Evolutionary conservation across 2,329 filamentous ascomycete genomes (phyloP), one percentile per base, ranked within the genome.

Genomic region (Lachnellula cervina): DNA sequence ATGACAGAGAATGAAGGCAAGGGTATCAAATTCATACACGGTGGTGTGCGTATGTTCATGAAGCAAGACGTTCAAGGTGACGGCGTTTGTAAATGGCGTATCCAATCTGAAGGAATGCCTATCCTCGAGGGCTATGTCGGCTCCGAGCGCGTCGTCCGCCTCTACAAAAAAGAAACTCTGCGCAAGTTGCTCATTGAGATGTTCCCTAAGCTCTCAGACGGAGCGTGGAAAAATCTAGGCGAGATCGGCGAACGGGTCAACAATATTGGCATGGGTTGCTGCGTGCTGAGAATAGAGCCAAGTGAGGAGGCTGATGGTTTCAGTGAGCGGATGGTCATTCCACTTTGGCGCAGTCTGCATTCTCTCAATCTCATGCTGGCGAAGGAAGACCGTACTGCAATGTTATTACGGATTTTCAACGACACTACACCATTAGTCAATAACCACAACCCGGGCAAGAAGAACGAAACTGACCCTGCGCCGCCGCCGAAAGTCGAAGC

Each of bases 41-140:
- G 88, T 50, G 94, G 94, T 61, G 92, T 99, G 35, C 96, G 96
- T 76, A 97, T 97, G 90, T 99, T 96, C 71, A 94, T 97, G 78
- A 96, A 96, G 77, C 93, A 97, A 72, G 91, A 97, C 68, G 88
- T 90, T 0, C 92, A 96, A 57, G 88, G 86, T 5, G 86, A 87
- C 37, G 87, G 92, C 53, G 88, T 94, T 35, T 96, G 92, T 76
- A 83, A 87, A 56, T 99, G 94, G 94, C 85, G 94, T 47, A 94
- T 99, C 65, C 94, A 99, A 77, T 89, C 87, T 13, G 94, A 99
- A 73, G 94, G 94, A 23, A 84, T 99, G 75, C 85, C 88, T 9
- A 91, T 99, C 62, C 79, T 97, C 37, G 89, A 96, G 69, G 89
- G 90, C 25, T 97, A 95, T 80, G 87, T 97, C 1, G 90, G 90